Evolutionary conservation across 306 rosid genomes (phyloP).

Genomic region (Prinsepia uniflora): DNA sequence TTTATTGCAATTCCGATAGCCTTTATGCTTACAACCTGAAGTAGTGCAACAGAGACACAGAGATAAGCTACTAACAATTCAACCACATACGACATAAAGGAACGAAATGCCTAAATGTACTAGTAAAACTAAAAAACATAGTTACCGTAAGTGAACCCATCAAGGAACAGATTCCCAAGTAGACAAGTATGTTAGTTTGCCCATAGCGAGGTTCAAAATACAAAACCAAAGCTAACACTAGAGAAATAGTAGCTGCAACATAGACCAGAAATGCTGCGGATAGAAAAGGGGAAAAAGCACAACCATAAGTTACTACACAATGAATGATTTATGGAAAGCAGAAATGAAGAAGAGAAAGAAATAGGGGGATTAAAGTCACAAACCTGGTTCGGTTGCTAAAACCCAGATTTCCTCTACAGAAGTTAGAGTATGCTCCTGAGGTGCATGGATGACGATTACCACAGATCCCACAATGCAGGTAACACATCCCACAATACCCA

Average conservation of each 20-base stretch:
- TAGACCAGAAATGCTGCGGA: conserved; percentile 62
- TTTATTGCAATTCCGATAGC: conserved; percentile 94
- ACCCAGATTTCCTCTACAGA: conserved; percentile 83
- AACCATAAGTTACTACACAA: conserved; percentile 5
- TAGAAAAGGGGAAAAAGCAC: conserved; percentile 18
- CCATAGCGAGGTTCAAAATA: conserved; percentile 89
- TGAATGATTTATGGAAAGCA: not conserved
- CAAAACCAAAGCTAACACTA: conserved; percentile 64
- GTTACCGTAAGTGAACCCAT: conserved; percentile 89
- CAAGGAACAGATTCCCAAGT: conserved; percentile 87
- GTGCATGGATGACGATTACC: conserved; percentile 91
- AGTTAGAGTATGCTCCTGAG: conserved; percentile 67
- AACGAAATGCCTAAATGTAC: not conserved
- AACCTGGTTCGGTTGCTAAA: conserved; percentile 88
- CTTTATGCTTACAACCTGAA: conserved; percentile 90
- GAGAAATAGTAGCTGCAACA: conserved; percentile 53
- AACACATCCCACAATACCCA: conserved; percentile 86
- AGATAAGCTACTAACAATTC: conserved; percentile 5
- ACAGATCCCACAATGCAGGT: conserved; percentile 87
- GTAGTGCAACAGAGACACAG: conserved; percentile 4
- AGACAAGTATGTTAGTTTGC: conserved; percentile 69
- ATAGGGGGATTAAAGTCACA: conserved; percentile 5
- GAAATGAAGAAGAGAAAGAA: not conserved
- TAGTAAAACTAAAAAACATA: conserved; percentile 8
- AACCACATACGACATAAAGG: conserved; percentile 2